phyloP scores from a whole-genome alignment of 805 yeast species.

The Starmera amethionina region DNA sequence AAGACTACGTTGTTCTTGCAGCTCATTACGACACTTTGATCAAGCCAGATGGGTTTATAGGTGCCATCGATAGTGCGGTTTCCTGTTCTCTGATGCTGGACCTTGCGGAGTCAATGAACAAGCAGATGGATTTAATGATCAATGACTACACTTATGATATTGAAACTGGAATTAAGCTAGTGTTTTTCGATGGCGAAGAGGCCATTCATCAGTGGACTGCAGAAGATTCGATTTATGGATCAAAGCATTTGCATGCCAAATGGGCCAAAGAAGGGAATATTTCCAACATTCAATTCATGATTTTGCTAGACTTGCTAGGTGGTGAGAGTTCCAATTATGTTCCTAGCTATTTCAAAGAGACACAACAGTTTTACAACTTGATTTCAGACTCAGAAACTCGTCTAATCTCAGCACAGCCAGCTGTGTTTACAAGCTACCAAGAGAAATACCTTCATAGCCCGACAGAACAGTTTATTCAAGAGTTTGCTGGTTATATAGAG shows the following conservation, averaged over 20 bases:
- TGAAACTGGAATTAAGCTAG: conserved; percentile 32
- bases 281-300: conserved; percentile 31
- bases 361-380: conserved; percentile 27
- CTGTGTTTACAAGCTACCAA: background rate
- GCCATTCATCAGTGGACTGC: conserved; percentile 44
- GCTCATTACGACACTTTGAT: conserved; percentile 45
- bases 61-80: conserved; percentile 52
- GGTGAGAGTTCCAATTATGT: conserved; percentile 17
- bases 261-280: conserved; percentile 23
- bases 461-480: conserved; percentile 9
- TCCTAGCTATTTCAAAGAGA: conserved; percentile 33
- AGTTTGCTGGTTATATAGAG: conserved; percentile 17
- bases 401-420: conserved; percentile 5
- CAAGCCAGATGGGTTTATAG: conserved; percentile 44
- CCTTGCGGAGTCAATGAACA: conserved; percentile 22
- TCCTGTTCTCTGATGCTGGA: conserved; percentile 45
- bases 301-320: conserved; percentile 44
- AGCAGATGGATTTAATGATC: conserved; percentile 8
- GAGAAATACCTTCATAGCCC: conserved; percentile 7
- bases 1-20: conserved; percentile 27
- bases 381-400: conserved; percentile 27
- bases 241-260: conserved; percentile 34
- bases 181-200: conserved; percentile 57
- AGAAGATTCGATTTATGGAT: conserved; percentile 46
- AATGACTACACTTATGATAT: conserved; percentile 5